Evolutionary conservation across 208 protist species (phyloP).

Genomic region (Wallacemonas sp.): DNA sequence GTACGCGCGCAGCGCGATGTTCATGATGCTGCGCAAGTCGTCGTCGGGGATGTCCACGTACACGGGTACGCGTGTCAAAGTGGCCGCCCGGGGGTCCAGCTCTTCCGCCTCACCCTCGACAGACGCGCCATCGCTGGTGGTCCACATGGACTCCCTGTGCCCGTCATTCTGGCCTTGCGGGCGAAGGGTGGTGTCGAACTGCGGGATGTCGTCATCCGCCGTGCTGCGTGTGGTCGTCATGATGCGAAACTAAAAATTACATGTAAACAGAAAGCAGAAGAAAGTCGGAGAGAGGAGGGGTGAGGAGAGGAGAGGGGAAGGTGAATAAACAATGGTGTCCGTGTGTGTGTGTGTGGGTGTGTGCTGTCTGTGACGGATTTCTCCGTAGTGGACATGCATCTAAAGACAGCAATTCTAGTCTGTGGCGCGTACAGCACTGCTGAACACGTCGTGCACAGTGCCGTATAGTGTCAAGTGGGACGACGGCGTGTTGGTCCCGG

Average conservation of each 20-base stretch:
- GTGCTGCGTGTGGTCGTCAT: background rate
- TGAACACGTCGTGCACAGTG: too few species aligned
- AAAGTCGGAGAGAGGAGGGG: background rate
- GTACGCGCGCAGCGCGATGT: slow-evolving; percentile 64
- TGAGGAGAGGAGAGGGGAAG: too few species aligned
- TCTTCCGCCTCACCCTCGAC: slow-evolving; percentile 40
- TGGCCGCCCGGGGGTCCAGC: slow-evolving; percentile 54
- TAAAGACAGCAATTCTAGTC: too few species aligned
- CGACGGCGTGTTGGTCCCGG: too few species aligned
- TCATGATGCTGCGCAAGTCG: slow-evolving; percentile 66
- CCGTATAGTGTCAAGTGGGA: too few species aligned
- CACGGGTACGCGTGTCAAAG: slow-evolving; percentile 40
- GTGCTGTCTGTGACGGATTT: too few species aligned
- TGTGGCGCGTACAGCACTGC: too few species aligned
- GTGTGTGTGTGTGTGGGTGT: too few species aligned
- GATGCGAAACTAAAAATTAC: background rate
- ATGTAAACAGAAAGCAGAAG: background rate
- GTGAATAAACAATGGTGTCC: too few species aligned
- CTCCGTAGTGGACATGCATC: too few species aligned
- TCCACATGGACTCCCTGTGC: slow-evolving; percentile 15
- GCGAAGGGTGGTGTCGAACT: slow-evolving; percentile 25
- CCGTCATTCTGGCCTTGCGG: slow-evolving; percentile 19
- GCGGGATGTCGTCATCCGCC: background rate
- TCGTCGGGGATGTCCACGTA: slow-evolving; percentile 70
- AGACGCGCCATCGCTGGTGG: slow-evolving; percentile 15